Conservation (phyloP, 495 filamentous ascomycete genomes). For the Rusavskia elegans region DNA sequence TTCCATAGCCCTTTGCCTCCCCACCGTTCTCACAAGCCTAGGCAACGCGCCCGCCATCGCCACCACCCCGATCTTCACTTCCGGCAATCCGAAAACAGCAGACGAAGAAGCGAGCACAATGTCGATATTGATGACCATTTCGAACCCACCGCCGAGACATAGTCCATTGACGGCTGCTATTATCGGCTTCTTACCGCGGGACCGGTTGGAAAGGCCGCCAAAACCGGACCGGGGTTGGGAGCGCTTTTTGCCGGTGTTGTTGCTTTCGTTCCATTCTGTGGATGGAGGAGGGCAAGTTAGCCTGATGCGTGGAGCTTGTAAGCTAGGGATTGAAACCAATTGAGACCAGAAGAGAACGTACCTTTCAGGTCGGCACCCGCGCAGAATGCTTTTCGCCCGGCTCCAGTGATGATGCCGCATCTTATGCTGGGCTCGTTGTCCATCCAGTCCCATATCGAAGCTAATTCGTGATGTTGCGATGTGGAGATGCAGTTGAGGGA, state of each 20-base stretch:
- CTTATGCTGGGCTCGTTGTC: conserved; percentile 37
- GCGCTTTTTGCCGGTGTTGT: conserved; percentile 5
- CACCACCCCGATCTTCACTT: conserved; percentile 53
- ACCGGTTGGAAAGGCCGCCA: conserved; percentile 13
- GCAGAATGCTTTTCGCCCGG: conserved; percentile 36
- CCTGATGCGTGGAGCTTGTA: too few species aligned
- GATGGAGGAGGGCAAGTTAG: too few species aligned
- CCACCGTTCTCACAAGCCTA: conserved; percentile 50
- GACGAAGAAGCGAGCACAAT: conserved; percentile 40
- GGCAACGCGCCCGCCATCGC: conserved; percentile 57
- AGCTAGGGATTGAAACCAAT: not conserved
- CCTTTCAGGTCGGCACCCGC: conserved; percentile 44
- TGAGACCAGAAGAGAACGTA: not conserved
- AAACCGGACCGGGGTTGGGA: conserved; percentile 15
- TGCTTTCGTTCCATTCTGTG: conserved; percentile 9
- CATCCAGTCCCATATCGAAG: conserved; percentile 38
- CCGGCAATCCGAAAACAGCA: conserved; percentile 48
- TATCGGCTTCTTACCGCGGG: conserved; percentile 33
- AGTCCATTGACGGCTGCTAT: conserved; percentile 64
- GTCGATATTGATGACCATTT: conserved; percentile 58
- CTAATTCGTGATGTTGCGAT: conserved; percentile 35
- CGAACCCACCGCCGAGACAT: conserved; percentile 59
- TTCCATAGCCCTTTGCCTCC: conserved; percentile 54
- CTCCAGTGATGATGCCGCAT: conserved; percentile 39
- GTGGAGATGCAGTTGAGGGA: conserved; percentile 34